Conservation (phyloP, 2,329 filamentous ascomycete species). For the Aspergillus floridensis region DNA sequence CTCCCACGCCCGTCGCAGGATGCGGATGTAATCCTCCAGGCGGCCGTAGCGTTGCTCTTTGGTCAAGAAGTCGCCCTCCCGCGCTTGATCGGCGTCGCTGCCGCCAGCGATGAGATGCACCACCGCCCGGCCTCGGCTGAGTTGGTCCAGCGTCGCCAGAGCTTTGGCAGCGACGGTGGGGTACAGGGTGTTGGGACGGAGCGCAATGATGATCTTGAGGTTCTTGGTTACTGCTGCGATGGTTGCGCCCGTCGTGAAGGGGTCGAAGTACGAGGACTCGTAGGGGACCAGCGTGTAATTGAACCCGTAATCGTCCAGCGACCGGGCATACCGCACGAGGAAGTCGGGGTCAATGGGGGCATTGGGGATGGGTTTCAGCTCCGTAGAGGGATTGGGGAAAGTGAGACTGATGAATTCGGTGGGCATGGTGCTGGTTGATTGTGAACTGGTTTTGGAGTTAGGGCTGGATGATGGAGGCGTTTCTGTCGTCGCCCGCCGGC, state of each 20-base stretch:
- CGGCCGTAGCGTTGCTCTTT: conserved; percentile 59
- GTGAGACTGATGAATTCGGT: conserved; percentile 60
- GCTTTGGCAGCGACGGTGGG: conserved; percentile 63
- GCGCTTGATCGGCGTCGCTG: conserved; percentile 59
- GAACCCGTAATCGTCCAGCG: conserved; percentile 59
- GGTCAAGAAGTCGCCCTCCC: conserved; percentile 58
- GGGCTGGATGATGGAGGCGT: too few relatives aligned
- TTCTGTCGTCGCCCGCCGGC: too few relatives aligned
- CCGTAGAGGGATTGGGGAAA: conserved; percentile 57
- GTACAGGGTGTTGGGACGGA: conserved; percentile 61
- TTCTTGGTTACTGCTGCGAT: conserved; percentile 58
- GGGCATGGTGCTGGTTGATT: conserved; percentile 19
- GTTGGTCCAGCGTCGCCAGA: conserved; percentile 60
- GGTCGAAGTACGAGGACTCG: conserved; percentile 55
- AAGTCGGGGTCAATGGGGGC: conserved; percentile 56
- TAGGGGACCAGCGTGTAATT: conserved; percentile 64
- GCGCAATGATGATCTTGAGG: conserved; percentile 60
- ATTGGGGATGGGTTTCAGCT: conserved; percentile 53
- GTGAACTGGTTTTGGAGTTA: background rate
- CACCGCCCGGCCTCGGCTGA: conserved; percentile 57
- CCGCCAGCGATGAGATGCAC: conserved; percentile 65
- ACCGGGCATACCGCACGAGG: conserved; percentile 56
- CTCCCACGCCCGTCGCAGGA: conserved; percentile 58
- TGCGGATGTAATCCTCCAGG: conserved; percentile 61
- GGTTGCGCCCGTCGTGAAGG: conserved; percentile 59